Evolutionary conservation across 1,139 yeast species (phyloP).

Genomic region (Saccharomycopsis hybrid): DNA sequence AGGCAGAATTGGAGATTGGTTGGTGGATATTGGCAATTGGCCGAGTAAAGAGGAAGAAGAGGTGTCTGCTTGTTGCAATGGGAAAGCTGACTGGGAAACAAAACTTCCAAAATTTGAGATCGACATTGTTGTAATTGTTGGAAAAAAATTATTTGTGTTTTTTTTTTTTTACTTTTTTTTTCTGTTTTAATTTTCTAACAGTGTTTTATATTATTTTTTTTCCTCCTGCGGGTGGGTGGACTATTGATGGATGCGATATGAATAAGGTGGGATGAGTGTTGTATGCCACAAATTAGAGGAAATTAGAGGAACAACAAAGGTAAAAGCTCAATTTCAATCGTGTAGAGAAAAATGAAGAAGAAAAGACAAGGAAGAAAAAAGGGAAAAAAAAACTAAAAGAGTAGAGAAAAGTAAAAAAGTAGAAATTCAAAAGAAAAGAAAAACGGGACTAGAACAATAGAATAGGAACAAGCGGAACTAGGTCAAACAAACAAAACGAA

Average conservation of each 20-base stretch:
- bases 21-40: conserved; percentile 7
- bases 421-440: not conserved
- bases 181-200: no score
- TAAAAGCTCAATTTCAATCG: not conserved
- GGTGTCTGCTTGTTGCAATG: not conserved
- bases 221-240: no score
- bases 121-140: not conserved
- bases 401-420: not conserved
- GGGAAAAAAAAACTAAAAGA: not conserved
- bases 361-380: not conserved
- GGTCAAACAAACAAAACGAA: not conserved
- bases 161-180: not conserved
- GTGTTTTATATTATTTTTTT: no score
- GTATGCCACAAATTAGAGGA: no score
- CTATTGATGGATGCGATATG: no score
- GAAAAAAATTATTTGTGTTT: not conserved
- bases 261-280: no score
- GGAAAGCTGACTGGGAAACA: not conserved
- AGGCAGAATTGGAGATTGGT: conserved; percentile 4
- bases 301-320: not conserved
- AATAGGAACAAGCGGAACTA: not conserved
- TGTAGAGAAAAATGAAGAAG: not conserved
- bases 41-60: conserved; percentile 6
- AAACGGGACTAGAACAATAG: not conserved
- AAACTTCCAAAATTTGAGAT: conserved; percentile 3